These are phyloP conservation scores for Physaria fendleri DNA, from an alignment of 345 rosid genomes.

Conservation along the genomic window DNA sequence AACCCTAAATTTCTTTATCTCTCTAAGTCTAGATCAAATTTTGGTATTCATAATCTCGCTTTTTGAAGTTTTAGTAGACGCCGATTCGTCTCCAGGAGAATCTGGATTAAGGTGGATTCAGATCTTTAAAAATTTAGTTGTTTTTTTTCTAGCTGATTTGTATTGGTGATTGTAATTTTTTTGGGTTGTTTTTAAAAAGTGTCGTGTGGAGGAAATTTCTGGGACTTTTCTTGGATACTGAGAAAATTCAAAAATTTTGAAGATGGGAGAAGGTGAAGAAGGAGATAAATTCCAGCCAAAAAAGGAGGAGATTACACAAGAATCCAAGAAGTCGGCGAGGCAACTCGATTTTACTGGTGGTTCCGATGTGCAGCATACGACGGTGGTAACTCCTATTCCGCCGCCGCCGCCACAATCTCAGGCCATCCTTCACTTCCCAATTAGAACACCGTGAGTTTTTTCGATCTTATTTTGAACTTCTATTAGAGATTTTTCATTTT, in stretches of 20 bases:
- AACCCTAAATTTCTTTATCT: conserved; percentile 20
- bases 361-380: conserved; percentile 38
- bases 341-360: conserved; percentile 81
- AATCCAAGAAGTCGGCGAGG: conserved; percentile 58
- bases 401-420: conserved; percentile 21
- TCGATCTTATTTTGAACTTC: too few species aligned
- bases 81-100: conserved; percentile 10
- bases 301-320: conserved; percentile 36
- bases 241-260: neutral
- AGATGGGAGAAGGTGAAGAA: conserved; percentile 74
- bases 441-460: too few species aligned
- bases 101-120: conserved; percentile 8
- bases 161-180: neutral
- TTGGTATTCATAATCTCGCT: neutral
- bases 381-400: conserved; percentile 22
- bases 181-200: neutral
- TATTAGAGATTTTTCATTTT: too few species aligned
- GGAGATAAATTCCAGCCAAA: conserved; percentile 62
- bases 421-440: conserved; percentile 6
- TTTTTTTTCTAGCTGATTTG: conserved; percentile 23
- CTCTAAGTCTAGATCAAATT: conserved; percentile 1
- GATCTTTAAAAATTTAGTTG: conserved; percentile 43
- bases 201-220: neutral
- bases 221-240: conserved; percentile 14
- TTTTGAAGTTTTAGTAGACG: conserved; percentile 32